Evolutionary conservation across 2,329 filamentous ascomycete genomes (phyloP).

Genomic region (Botrytis galanthina): DNA sequence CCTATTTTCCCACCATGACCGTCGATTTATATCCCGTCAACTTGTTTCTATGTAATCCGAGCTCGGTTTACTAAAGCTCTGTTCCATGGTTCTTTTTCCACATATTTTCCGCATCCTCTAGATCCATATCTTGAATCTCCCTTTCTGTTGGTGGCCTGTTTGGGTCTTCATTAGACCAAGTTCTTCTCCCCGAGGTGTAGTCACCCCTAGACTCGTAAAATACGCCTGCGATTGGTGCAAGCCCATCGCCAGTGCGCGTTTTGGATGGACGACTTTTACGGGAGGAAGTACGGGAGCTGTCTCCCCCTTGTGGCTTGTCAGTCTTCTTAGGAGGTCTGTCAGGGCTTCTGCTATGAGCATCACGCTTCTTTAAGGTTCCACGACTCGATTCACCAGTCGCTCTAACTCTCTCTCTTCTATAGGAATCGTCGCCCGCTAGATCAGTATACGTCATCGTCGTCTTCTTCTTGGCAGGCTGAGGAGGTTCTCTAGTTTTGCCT

Average conservation of each 20-base stretch:
- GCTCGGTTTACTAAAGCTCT: not conserved
- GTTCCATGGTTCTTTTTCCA: not conserved
- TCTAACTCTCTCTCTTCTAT: not conserved
- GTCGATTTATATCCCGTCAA: too few species aligned
- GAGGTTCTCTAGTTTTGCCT: not conserved
- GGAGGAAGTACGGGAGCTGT: not conserved
- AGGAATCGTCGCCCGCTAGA: not conserved
- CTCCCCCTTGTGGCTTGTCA: not conserved
- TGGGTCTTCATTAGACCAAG: not conserved
- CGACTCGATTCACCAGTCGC: not conserved
- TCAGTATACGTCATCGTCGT: not conserved
- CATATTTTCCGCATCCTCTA: accelerated
- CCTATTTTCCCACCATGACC: too few species aligned
- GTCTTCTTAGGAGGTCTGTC: not conserved
- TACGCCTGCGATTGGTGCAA: not conserved
- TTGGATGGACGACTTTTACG: not conserved
- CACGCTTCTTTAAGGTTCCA: not conserved
- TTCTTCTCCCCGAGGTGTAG: not conserved
- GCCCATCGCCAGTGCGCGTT: not conserved
- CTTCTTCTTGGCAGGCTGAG: not conserved
- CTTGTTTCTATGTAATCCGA: not conserved
- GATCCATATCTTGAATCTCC: not conserved
- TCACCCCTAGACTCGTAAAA: not conserved
- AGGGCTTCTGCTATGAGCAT: not conserved
- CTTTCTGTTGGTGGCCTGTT: too few species aligned